These are phyloP conservation scores for Blastobotrys aristatus DNA, from an alignment of 1,139 yeast species.

Conservation along the genomic window DNA sequence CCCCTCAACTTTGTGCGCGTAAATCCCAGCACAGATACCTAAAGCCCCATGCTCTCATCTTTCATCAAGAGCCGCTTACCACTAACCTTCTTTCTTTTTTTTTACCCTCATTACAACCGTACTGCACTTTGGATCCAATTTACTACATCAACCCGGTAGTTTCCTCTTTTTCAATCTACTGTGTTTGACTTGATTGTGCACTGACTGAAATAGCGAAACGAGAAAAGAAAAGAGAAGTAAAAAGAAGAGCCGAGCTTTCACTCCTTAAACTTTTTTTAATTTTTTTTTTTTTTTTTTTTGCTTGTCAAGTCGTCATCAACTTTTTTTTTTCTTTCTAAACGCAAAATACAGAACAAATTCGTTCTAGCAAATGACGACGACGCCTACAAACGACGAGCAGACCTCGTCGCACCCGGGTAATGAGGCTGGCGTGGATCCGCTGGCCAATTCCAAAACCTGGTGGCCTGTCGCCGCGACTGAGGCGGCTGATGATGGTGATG, in stretches of 20 bases:
- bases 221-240: neutral
- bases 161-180: too few species aligned
- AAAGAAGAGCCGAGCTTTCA: neutral
- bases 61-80: too few species aligned
- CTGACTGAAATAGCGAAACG: too few species aligned
- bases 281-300: neutral
- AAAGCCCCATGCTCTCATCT: too few species aligned
- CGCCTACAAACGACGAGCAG: neutral
- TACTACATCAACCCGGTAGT: too few species aligned
- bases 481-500: slow-evolving; percentile 1
- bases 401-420: neutral
- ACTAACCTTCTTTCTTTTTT: neutral
- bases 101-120: too few species aligned
- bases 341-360: neutral
- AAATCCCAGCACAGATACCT: neutral
- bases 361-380: slow-evolving; percentile 2
- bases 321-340: neutral
- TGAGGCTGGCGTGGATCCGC: neutral
- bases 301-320: neutral
- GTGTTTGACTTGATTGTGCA: too few species aligned
- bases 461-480: slow-evolving; percentile 4
- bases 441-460: too few species aligned
- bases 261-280: slow-evolving; percentile 1
- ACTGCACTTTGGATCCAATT: too few species aligned
- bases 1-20: neutral